Evolutionary conservation across 768 basidiomycete genomes (phyloP).

Genomic region (Pholiota molesta): DNA sequence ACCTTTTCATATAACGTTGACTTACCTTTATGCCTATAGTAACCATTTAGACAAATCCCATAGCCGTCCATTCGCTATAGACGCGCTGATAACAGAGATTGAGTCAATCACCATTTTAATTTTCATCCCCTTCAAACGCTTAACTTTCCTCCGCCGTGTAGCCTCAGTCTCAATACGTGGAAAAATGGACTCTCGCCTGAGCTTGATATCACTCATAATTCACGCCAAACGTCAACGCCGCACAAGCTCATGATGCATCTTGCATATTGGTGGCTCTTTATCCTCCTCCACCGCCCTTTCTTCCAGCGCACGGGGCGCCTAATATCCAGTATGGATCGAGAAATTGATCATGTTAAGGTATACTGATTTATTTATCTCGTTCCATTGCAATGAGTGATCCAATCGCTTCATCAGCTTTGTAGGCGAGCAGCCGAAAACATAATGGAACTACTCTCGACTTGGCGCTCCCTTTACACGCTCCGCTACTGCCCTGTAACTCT

Average conservation of each 20-base stretch:
- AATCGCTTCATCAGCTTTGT: constrained; percentile 43
- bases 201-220: constrained; percentile 52
- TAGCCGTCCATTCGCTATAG: constrained; percentile 41
- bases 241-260: constrained; percentile 60
- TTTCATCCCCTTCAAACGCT: not conserved
- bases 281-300: constrained; percentile 63
- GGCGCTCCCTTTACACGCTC: constrained; percentile 54
- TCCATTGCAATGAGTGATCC: constrained; percentile 19
- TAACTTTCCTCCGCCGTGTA: constrained; percentile 15
- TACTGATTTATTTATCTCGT: constrained; percentile 12
- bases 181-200: constrained; percentile 47
- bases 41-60: constrained; percentile 46
- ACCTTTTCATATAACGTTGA: not conserved
- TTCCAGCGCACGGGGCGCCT: constrained; percentile 45
- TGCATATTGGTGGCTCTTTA: constrained; percentile 60
- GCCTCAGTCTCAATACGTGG: constrained; percentile 53
- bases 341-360: constrained; percentile 58
- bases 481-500: constrained; percentile 62
- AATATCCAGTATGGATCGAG: constrained; percentile 38
- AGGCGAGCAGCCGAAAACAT: constrained; percentile 57
- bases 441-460: constrained; percentile 52
- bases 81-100: constrained; percentile 54
- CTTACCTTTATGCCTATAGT: constrained; percentile 24
- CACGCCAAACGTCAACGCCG: constrained; percentile 49
- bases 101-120: constrained; percentile 40